Evolutionary conservation across 176 grass and related monocot genomes (phyloP), one percentile per base, ranked within the genome.

Genomic region (Musa acuminata): DNA sequence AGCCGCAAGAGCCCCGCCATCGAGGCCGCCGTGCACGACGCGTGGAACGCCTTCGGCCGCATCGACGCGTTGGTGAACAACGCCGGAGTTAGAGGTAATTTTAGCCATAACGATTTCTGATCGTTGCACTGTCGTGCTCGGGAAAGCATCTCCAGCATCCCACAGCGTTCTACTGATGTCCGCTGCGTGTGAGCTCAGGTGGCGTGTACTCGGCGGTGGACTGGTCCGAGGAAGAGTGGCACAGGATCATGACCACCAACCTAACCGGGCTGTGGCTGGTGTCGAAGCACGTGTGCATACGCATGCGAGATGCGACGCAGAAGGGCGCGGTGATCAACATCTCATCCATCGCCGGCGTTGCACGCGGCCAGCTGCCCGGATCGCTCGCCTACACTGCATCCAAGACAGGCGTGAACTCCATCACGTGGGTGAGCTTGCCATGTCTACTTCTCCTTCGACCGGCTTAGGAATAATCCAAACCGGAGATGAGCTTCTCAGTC

Each of bases 31-130:
- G 83, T 88, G 64, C 74, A 81, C 79, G 74, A 13, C 8, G 86
- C 89, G 14, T 96, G 92, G 92, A 78, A 82, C 60, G 83, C 89
- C 25, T 96, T 91, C 55, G 93, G 87, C 43, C 90, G 85, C 75
- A 83, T 96, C 75, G 87, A 92, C 50, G 87, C 72, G 53, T 51
- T 96, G 83, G 63, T 96, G 16, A 92, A 96, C 77, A 96, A 96
- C 75, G 90, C 89, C 16, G 93, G 93, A 16, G 72, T 92, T 19
- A 78, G 93, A 87, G 93, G 93, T 96, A 76, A 53, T 43, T 72
- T 7, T 51, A 75, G 1, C 65, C 35, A 43, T 43, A 43, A 43
- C 35, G 35, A 43, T 43, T 43, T 5, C 35, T 6, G 35, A 43
- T 43, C 35, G 35, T 43, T 43, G 35, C 35, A 43, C 35, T 43